Evolutionary conservation across 257 asterid genomes (phyloP).

Genomic region (Penstemon barbatus): DNA sequence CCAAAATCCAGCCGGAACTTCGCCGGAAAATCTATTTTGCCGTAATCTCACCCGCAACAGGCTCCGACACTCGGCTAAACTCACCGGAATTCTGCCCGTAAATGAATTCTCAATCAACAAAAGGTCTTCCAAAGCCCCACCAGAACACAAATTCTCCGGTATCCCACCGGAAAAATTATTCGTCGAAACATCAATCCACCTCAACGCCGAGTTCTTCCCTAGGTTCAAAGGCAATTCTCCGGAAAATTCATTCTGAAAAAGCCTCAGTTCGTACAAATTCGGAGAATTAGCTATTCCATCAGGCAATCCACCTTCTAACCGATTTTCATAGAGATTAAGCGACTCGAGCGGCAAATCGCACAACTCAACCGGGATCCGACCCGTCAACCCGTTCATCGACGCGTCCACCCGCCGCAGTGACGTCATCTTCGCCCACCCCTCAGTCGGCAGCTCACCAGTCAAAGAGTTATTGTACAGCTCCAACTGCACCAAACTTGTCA

Average conservation of each 20-base stretch:
- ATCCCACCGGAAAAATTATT: conserved; percentile 69
- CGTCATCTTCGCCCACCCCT: conserved; percentile 86
- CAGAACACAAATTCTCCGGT: conserved; percentile 61
- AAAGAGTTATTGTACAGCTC: conserved; percentile 91
- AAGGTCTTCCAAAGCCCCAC: conserved; percentile 65
- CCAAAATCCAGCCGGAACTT: conserved; percentile 78
- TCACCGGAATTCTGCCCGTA: conserved; percentile 72
- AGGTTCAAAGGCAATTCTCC: conserved; percentile 69
- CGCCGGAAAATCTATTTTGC: conserved; percentile 70
- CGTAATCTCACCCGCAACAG: conserved; percentile 75
- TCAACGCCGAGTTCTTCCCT: conserved; percentile 69
- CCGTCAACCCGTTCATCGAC: conserved; percentile 81
- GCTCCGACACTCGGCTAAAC: conserved; percentile 68
- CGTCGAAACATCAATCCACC: conserved; percentile 85
- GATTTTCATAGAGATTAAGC: conserved; percentile 80
- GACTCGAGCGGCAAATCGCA: conserved; percentile 90
- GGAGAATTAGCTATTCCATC: conserved; percentile 66
- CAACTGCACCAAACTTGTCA: conserved; percentile 65
- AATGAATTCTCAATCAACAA: conserved; percentile 66
- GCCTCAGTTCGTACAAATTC: conserved; percentile 79
- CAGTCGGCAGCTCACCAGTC: conserved; percentile 68
- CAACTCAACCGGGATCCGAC: conserved; percentile 74
- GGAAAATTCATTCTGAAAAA: conserved; percentile 63
- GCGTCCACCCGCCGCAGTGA: conserved; percentile 75
- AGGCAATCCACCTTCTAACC: conserved; percentile 66